A percentile compares a stretch with the other conserved stretches of the same genome.
Evolutionary conservation across 345 rosid species (phyloP).

Genomic region (Eucalyptus pauciflora): DNA sequence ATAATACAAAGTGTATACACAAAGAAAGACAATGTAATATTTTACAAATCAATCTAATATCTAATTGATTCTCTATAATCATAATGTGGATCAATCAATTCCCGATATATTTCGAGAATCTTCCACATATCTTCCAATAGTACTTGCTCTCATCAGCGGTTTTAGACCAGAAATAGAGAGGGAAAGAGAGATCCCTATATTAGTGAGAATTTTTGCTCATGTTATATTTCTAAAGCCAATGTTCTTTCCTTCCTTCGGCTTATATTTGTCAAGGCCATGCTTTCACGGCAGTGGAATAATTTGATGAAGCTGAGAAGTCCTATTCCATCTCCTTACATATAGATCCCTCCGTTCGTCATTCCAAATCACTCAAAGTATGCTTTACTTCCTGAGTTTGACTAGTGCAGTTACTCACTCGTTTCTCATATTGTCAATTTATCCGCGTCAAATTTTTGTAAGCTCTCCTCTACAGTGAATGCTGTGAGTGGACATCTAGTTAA

Average conservation of each 20-base stretch:
- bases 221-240: not conserved
- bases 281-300: constrained; percentile 44
- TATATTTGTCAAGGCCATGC: constrained; percentile 73
- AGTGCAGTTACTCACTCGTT: not conserved
- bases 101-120: too few relatives aligned
- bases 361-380: constrained; percentile 61
- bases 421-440: not conserved
- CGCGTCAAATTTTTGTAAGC: not conserved
- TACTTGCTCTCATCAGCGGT: not conserved
- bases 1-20: too few relatives aligned
- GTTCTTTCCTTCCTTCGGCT: constrained; percentile 6
- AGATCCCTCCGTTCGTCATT: constrained; percentile 47
- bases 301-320: constrained; percentile 55
- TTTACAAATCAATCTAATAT: too few relatives aligned
- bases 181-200: not conserved
- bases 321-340: constrained; percentile 7
- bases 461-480: not conserved
- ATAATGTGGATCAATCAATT: too few relatives aligned
- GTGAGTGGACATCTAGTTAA: not conserved
- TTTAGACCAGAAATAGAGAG: not conserved
- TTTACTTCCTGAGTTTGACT: not conserved
- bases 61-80: too few relatives aligned
- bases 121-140: too few relatives aligned
- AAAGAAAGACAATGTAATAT: too few relatives aligned
- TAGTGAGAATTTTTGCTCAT: not conserved